These are phyloP conservation scores for Colletotrichum agaves DNA, from an alignment of 2,329 filamentous ascomycete species.

Conservation along the genomic window DNA sequence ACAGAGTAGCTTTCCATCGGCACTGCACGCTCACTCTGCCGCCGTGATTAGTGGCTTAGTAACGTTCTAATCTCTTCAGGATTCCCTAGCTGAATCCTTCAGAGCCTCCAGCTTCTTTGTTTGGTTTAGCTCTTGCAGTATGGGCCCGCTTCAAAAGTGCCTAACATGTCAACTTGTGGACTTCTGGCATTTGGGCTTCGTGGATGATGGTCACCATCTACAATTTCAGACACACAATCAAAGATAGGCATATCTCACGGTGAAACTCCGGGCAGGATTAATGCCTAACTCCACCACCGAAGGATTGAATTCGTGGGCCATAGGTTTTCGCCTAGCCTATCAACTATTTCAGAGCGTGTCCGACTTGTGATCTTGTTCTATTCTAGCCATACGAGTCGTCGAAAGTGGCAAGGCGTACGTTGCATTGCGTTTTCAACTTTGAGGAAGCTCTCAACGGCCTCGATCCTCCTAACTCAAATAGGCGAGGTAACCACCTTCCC, in stretches of 20 bases:
- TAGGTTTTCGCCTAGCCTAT: not conserved
- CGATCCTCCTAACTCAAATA: not conserved
- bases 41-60: no score
- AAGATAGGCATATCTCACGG: not conserved
- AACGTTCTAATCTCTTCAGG: not conserved
- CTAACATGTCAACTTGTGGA: not conserved
- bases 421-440: not conserved
- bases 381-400: no score
- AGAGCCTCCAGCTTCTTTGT: constrained; percentile 17
- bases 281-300: constrained; percentile 15
- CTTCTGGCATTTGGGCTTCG: not conserved
- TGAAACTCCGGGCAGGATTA: constrained; percentile 11
- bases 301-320: constrained; percentile 3
- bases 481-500: not conserved
- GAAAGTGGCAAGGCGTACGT: not conserved
- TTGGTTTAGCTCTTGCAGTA: constrained; percentile 9
- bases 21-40: no score
- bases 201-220: not conserved
- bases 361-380: no score
- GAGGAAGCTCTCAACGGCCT: not conserved
- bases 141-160: constrained; percentile 5
- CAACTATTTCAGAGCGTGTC: no score
- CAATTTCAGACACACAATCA: not conserved
- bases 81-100: constrained; percentile 15
- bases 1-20: no score